Evolutionary conservation across 2,329 filamentous ascomycete species (phyloP).

Genomic region (Aureobasidium sp.): DNA sequence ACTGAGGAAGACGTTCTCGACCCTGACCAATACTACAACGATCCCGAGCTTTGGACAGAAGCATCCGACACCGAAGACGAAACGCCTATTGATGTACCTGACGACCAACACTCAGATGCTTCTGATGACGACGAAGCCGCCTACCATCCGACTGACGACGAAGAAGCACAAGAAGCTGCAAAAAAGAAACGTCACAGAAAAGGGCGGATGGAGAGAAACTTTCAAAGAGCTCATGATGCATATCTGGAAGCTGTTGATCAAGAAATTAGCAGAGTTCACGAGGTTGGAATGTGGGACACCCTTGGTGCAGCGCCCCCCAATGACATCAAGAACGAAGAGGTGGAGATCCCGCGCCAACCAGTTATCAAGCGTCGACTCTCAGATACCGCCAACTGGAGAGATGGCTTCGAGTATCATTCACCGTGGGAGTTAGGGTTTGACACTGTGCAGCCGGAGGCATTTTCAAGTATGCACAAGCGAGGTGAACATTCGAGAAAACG

Average conservation of each 20-base stretch:
- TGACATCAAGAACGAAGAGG: constrained; percentile 16
- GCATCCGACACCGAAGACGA: constrained; percentile 16
- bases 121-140: neutral
- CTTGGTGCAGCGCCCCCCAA: constrained; percentile 27
- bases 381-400: constrained; percentile 36
- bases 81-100: neutral
- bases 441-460: constrained; percentile 10
- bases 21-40: constrained; percentile 41
- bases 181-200: constrained; percentile 3
- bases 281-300: constrained; percentile 35
- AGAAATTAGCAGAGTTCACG: constrained; percentile 34
- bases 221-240: constrained; percentile 26
- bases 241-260: constrained; percentile 42
- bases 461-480: constrained; percentile 13
- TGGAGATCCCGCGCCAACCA: constrained; percentile 17
- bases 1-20: constrained; percentile 24
- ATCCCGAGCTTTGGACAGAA: constrained; percentile 25
- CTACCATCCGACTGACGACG: neutral
- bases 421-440: constrained; percentile 37
- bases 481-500: constrained; percentile 12
- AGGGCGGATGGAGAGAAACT: neutral
- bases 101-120: neutral
- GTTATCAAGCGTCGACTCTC: constrained; percentile 26
- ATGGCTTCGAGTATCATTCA: constrained; percentile 34
- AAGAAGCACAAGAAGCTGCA: constrained; percentile 5